Evolutionary conservation across 192 early-diverging fungal genomes (phyloP).

Genomic region (Entomortierella beljakovae): DNA sequence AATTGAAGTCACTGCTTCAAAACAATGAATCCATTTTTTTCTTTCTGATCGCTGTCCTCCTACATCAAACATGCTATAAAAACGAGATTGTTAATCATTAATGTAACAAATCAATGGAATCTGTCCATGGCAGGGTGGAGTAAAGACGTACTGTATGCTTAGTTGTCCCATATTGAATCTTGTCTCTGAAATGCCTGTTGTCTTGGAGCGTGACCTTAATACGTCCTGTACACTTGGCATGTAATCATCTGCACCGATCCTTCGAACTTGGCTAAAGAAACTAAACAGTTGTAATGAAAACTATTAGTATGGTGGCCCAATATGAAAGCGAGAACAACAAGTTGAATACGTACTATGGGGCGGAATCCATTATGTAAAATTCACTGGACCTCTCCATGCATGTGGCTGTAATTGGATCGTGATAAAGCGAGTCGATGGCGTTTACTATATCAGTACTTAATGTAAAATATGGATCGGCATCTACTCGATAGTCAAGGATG

Average conservation of each 20-base stretch:
- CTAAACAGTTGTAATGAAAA: conserved; percentile 39
- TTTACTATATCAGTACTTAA: conserved; percentile 76
- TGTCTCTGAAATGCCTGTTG: conserved; percentile 97
- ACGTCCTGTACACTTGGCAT: conserved; percentile 95
- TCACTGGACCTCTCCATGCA: conserved; percentile 80
- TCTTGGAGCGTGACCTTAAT: conserved; percentile 95
- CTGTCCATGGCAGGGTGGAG: no score
- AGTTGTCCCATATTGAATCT: conserved; percentile 92
- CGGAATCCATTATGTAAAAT: conserved; percentile 93
- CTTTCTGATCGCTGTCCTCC: conserved; percentile 88
- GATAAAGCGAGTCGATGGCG: conserved; percentile 78
- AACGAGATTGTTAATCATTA: no score
- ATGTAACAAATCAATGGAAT: no score
- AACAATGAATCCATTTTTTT: conserved; percentile 91
- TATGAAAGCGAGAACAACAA: no score
- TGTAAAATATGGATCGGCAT: conserved; percentile 63
- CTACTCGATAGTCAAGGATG: conserved; percentile 60
- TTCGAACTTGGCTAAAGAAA: conserved; percentile 91
- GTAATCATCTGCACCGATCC: conserved; percentile 87
- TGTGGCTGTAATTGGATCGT: conserved; percentile 72
- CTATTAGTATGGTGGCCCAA: no score
- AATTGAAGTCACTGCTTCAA: conserved; percentile 89
- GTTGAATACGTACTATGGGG: conserved; percentile 76
- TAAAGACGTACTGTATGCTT: conserved; percentile 78
- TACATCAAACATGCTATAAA: conserved; percentile 89